Conservation (phyloP, 306 rosid species). For the Prunus mira region DNA sequence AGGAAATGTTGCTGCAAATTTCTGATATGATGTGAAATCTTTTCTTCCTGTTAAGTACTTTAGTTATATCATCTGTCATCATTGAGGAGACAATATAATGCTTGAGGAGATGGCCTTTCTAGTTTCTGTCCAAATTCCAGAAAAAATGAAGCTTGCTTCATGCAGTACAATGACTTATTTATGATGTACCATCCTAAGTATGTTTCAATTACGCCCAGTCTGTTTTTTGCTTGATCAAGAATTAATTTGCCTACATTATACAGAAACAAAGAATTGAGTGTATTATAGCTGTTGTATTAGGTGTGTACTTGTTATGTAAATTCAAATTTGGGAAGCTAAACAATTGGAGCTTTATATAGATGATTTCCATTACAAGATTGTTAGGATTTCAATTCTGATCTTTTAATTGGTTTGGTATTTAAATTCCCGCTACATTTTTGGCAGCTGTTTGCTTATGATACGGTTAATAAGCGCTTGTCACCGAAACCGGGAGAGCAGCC, state of each 20-base stretch:
- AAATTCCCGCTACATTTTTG: conserved; percentile 31
- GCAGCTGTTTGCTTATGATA: conserved; percentile 94
- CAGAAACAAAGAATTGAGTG: background rate
- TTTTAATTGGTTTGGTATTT: conserved; percentile 22
- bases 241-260: background rate
- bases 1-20: background rate
- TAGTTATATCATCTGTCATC: background rate
- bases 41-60: background rate
- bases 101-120: background rate
- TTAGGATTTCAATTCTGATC: background rate
- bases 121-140: background rate
- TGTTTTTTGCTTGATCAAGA: background rate
- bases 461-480: conserved; percentile 77
- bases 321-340: background rate
- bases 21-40: background rate
- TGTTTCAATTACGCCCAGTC: background rate
- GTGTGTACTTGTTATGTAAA: background rate
- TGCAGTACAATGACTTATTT: background rate
- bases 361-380: background rate
- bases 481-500: conserved; percentile 71
- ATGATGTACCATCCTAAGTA: background rate
- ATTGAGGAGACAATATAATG: background rate
- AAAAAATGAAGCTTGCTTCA: background rate
- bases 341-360: background rate
- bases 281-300: background rate